Evolutionary conservation across 148 eudicot genomes (phyloP), one percentile per base, ranked within the genome.

Genomic region (Cornus suecica): DNA sequence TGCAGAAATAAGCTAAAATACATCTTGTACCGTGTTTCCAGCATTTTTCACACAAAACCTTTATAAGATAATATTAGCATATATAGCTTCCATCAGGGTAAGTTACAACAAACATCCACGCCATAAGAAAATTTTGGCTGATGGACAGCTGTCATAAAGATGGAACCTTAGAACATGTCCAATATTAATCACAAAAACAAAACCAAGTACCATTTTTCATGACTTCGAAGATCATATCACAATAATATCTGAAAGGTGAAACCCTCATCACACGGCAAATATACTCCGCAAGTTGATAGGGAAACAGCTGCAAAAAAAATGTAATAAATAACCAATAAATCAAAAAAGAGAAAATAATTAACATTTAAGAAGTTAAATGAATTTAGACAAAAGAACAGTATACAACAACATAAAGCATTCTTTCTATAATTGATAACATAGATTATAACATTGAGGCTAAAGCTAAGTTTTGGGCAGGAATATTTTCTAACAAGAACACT

Each of bases 181-280:
- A 37, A 63, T 37, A 63, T 29, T 74, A 37, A 30, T 41, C 25
- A 2, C 65, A 54, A 79, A 37, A 72, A 41, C 56, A 81, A 11
- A 75, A 80, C 24, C 48, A 65, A 60, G 72, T 92, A 92, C 99
- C 99, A 84, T 87, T 95, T 86, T 84, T 95, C 99, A 95, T 95
- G 78, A 95, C 99, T 83, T 95, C 99, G 34, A 95, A 95, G 76
- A 95, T 79, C 83, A 92, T 92, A 76, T 95, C 97, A 76, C 97
- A 92, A 67, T 95, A 95, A 78, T 95, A 95, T 85, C 92, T 88
- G 87, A 95, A 95, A 81, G 99, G 93, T 64, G 99, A 95, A 41
- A 95, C 72, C 84, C 99, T 87, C 99, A 95, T 89, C 34, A 95
- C 99, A 72, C 99, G 97, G 84, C 97, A 92, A 76, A 95, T 85